A percentile compares a stretch with the other conserved stretches of the same genome.
Evolutionary conservation across 2,329 filamentous ascomycete species (phyloP).

Genomic region (Microdochium paspali): DNA sequence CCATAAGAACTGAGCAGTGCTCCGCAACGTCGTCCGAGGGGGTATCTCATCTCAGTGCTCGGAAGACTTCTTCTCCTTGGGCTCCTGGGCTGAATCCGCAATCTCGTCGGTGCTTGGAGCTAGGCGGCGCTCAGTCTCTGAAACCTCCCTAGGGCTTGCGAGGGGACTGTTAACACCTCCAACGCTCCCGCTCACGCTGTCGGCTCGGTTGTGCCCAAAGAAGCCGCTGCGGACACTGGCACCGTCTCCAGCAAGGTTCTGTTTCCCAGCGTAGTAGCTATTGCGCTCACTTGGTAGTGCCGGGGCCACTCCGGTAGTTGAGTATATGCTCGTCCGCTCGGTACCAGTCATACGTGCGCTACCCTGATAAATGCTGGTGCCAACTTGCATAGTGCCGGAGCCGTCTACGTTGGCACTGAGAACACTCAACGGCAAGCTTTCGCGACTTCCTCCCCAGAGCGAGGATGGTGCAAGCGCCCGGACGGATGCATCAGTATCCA

Average conservation of each 20-base stretch:
- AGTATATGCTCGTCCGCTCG: constrained; percentile 77
- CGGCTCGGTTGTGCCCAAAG: constrained; percentile 67
- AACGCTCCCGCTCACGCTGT: constrained; percentile 74
- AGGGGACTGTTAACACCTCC: constrained; percentile 53
- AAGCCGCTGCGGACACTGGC: constrained; percentile 72
- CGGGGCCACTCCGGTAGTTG: constrained; percentile 57
- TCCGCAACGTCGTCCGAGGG: neutral
- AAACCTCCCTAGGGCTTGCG: constrained; percentile 42
- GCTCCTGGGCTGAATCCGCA: constrained; percentile 3
- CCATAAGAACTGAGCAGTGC: neutral
- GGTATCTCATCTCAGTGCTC: neutral
- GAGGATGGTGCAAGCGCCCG: constrained; percentile 76
- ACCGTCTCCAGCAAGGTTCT: constrained; percentile 51
- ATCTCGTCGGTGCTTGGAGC: constrained; percentile 9
- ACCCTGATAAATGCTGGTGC: constrained; percentile 44
- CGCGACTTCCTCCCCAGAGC: constrained; percentile 71
- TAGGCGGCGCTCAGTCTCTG: constrained; percentile 12
- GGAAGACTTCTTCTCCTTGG: constrained; percentile 1
- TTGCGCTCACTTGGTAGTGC: constrained; percentile 66
- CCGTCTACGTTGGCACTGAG: constrained; percentile 61
- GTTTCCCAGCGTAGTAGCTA: constrained; percentile 61
- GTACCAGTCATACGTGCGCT: constrained; percentile 27
- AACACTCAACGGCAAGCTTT: constrained; percentile 70
- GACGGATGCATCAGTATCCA: constrained; percentile 80
- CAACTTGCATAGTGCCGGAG: constrained; percentile 26